Evolutionary conservation across 345 rosid genomes (phyloP), one percentile per base, ranked within the genome.

Genomic region (Salix suchowensis): DNA sequence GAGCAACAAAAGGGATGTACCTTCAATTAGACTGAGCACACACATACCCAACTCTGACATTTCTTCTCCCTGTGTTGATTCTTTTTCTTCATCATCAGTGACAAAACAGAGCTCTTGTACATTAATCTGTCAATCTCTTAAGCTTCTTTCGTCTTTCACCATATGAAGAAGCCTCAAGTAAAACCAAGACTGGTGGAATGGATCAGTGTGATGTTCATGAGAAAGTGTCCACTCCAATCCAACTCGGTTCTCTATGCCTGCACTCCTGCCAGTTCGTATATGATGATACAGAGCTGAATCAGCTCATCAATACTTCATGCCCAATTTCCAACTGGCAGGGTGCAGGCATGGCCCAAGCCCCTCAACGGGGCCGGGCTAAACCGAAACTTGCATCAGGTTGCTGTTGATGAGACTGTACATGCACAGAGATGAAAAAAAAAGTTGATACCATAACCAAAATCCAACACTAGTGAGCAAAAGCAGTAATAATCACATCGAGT

Each of bases 301-400:
- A 70, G 69, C 83, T 72, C 26, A 32, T 67, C 50, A 39, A 70
- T 61, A 65, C 67, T 77, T 76, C 75, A 78, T 71, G 72, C 76
- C 71, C 46, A 23, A 48, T 76, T 73, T 75, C 74, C 64, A 39
- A 42, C 69, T 70, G 74, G 79, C 85, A 82, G 82, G 79, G 86
- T 86, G 94, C 97, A 91, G 94, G 94, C 97, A 90, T 80, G 85
- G 94, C 89, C 94, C 92, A 83, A 84, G 91, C 92, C 91, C 97
- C 94, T 91, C 91, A 90, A 26, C 88, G 90, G 92, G 97, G 97
- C 92, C 94, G 97, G 87, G 97, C 94, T 80, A 90, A 86, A 82
- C 91, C 97, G 86, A 88, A 90, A 89, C 87, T 88, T 26, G 90
- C 83, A 80, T 91, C 92, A 80, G 86, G 83, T 83, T 88, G 97